phyloP scores from a whole-genome alignment of 2,329 filamentous ascomycete genomes.

The Periconia sp. region DNA sequence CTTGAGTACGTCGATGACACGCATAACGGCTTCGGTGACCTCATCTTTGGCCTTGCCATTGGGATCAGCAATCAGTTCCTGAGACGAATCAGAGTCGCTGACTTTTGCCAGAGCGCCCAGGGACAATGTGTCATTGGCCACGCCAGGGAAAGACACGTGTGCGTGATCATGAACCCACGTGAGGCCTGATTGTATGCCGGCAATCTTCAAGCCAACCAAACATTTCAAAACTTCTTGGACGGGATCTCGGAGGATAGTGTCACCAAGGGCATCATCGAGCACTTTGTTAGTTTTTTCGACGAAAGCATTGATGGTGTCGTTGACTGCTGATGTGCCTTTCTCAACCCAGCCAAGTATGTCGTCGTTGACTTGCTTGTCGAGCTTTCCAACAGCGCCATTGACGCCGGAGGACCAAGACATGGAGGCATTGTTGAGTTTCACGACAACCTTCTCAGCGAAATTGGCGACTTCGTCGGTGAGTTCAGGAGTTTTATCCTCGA shows the following conservation, averaged over 20 bases:
- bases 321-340: conserved; percentile 79
- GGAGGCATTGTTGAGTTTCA: conserved; percentile 72
- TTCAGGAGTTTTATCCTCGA: conserved; percentile 75
- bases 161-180: conserved; percentile 92
- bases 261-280: conserved; percentile 77
- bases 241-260: conserved; percentile 76
- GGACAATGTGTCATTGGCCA: conserved; percentile 81
- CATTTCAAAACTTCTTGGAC: conserved; percentile 81
- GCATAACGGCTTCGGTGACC: conserved; percentile 73
- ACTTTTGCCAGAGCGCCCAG: conserved; percentile 67
- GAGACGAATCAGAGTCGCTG: conserved; percentile 55
- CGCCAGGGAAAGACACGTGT: conserved; percentile 75
- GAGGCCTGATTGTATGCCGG: conserved; percentile 81
- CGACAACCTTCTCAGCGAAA: conserved; percentile 78
- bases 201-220: conserved; percentile 84
- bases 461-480: conserved; percentile 73
- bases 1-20: conserved; percentile 68
- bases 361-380: conserved; percentile 74
- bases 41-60: conserved; percentile 75
- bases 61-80: conserved; percentile 76
- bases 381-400: conserved; percentile 68
- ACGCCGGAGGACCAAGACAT: conserved; percentile 74
- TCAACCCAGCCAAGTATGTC: conserved; percentile 87
- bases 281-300: conserved; percentile 73
- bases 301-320: conserved; percentile 81